Evolutionary conservation across 2,329 filamentous ascomycete species (phyloP), one percentile per base, ranked within the genome.

Genomic region (Sphaerulina vaccinii): DNA sequence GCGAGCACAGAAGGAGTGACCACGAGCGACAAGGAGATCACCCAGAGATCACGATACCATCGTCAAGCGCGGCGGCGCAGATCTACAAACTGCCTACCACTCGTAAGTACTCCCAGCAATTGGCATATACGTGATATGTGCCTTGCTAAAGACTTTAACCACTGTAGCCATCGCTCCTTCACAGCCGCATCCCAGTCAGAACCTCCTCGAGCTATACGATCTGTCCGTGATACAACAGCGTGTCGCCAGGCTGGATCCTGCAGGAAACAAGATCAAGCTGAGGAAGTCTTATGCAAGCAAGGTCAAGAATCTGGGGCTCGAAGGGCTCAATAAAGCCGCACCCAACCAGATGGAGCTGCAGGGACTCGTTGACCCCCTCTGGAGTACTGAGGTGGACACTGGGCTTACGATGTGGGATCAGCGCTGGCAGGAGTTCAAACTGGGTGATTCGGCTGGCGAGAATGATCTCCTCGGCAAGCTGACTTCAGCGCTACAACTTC

Each of bases 191-290:
- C 74, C 76, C 45, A 75, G 77, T 55, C 72, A 82, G 63, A 79
- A 85, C 69, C 70, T 85, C 52, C 74, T 85, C 55, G 74, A 76
- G 45, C 72, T 83, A 51, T 85, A 83, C 69, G 74, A 75, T 49
- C 69, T 85, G 54, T 73, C 78, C 56, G 67, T 72, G 29, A 73
- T 85, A 49, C 79, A 81, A 55, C 74, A 75, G 59, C 81, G 76
- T 48, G 81, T 85, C 56, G 80, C 79, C 53, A 73, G 83, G 48
- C 76, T 72, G 43, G 80, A 86, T 65, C 80, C 81, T 13, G 84
- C 81, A n/a, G 82, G 82, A 54, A 81, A 84, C 64, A 86, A 86
- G 70, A 78, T 85, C 68, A 79, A 81, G 64, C 72, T 86, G 36
- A 74, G 83, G 33, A 80, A 79, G 60, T 78, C 75, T 27, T 80